A percentile compares a stretch with the other conserved stretches of the same genome.
Conservation (phyloP, 768 basidiomycete genomes). For the Boletus subcaerulescens region DNA sequence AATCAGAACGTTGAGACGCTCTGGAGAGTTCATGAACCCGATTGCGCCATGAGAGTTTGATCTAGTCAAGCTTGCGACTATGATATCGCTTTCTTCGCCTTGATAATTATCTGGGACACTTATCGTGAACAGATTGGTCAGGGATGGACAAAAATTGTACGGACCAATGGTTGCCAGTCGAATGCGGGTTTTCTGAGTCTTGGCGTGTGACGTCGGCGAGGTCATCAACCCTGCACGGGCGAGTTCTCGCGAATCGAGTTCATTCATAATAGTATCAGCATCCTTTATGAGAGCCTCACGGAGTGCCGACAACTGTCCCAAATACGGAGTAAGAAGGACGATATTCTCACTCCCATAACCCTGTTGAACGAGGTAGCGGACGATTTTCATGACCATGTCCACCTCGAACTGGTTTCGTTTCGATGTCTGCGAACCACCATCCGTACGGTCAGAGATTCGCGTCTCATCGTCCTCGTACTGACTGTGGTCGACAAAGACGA, state of each 20-base stretch:
- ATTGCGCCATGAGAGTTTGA: conserved; percentile 57
- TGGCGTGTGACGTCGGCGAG: conserved; percentile 30
- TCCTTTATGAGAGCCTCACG: conserved; percentile 41
- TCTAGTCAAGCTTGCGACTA: conserved; percentile 57
- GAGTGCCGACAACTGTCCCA: conserved; percentile 60
- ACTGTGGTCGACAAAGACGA: conserved; percentile 59
- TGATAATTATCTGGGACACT: conserved; percentile 62
- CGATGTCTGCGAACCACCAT: conserved; percentile 47
- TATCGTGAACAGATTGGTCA: not conserved
- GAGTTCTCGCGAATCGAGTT: conserved; percentile 59
- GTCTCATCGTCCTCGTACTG: conserved; percentile 50
- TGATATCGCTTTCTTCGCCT: conserved; percentile 71
- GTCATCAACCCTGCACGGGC: conserved; percentile 53
- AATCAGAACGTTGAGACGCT: conserved; percentile 68
- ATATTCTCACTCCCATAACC: conserved; percentile 60
- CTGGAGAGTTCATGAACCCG: conserved; percentile 69
- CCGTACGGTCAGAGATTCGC: conserved; percentile 42
- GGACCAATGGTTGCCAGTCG: conserved; percentile 65
- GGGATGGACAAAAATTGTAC: conserved; percentile 1
- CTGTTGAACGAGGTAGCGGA: conserved; percentile 64
- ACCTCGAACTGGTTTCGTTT: conserved; percentile 63
- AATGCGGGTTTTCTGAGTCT: conserved; percentile 43
- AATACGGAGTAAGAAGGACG: conserved; percentile 67
- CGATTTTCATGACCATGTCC: conserved; percentile 61
- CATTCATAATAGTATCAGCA: conserved; percentile 60